Conservation (phyloP, 2,329 filamentous ascomycete species). For the Anthostomella pinea region DNA sequence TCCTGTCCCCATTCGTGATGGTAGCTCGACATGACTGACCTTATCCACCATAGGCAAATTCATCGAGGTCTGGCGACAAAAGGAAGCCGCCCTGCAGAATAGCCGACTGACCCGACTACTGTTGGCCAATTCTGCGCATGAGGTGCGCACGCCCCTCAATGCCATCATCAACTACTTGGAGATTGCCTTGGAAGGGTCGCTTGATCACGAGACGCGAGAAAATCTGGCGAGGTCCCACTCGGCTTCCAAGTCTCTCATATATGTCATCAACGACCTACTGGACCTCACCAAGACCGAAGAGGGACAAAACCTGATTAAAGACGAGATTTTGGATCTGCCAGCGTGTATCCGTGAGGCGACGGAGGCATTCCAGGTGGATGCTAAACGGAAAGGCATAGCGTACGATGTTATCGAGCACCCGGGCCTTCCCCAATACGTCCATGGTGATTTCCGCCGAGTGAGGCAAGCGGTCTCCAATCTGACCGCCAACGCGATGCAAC, state of each 20-base stretch:
- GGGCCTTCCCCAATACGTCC: conserved; percentile 66
- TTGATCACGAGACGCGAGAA: conserved; percentile 81
- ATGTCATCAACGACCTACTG: conserved; percentile 88
- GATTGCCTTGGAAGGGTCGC: conserved; percentile 76
- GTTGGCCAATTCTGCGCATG: conserved; percentile 84
- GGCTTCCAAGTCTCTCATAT: conserved; percentile 87
- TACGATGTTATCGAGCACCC: conserved; percentile 68
- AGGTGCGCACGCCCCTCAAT: conserved; percentile 86
- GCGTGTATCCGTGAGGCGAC: conserved; percentile 74
- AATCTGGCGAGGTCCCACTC: conserved; percentile 83
- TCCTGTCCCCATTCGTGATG: neutral
- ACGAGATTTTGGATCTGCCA: conserved; percentile 73
- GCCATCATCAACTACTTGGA: conserved; percentile 95
- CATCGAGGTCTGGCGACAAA: conserved; percentile 90
- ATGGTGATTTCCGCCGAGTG: conserved; percentile 77
- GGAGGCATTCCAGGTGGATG: conserved; percentile 69
- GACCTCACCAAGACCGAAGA: conserved; percentile 88
- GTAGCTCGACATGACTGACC: conserved; percentile 4
- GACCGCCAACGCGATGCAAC: conserved; percentile 79
- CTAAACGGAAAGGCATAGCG: conserved; percentile 68
- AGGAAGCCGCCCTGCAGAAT: conserved; percentile 78
- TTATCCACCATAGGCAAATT: conserved; percentile 54
- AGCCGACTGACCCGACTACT: conserved; percentile 77
- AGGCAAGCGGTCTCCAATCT: conserved; percentile 81
- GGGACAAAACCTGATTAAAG: conserved; percentile 73